Conservation (phyloP, 768 basidiomycete species). For the Tremella yokohamensis region DNA sequence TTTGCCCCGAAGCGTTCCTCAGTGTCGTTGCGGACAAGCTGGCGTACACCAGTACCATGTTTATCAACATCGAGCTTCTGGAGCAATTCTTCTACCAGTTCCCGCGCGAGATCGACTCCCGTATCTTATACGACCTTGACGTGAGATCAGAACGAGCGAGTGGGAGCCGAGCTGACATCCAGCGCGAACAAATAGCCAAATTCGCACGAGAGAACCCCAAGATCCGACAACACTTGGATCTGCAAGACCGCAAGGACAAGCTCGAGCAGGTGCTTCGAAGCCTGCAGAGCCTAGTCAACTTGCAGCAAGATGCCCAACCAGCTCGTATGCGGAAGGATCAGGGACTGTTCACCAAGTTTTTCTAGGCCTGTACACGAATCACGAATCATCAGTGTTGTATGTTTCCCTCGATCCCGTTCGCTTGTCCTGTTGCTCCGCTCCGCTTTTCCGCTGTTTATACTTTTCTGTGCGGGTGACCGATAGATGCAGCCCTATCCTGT, state of each 20-base stretch:
- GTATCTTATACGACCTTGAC: constrained; percentile 88
- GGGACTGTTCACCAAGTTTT: constrained; percentile 51
- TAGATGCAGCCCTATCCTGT: no score
- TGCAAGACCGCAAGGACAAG: constrained; percentile 96
- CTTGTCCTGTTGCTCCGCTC: no score
- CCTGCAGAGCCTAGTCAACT: constrained; percentile 79
- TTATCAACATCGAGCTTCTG: constrained; percentile 96
- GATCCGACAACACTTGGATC: constrained; percentile 79
- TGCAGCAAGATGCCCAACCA: constrained; percentile 71
- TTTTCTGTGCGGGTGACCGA: no score
- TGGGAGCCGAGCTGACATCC: background rate
- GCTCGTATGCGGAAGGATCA: constrained; percentile 6
- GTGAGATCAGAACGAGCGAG: constrained; percentile 27
- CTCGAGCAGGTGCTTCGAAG: constrained; percentile 73
- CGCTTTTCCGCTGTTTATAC: no score
- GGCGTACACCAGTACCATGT: constrained; percentile 92
- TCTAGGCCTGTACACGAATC: constrained; percentile 18
- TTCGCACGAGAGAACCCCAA: constrained; percentile 94
- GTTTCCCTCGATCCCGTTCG: no score
- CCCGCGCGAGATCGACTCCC: constrained; percentile 93
- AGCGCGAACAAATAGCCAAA: constrained; percentile 73
- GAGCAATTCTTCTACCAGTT: constrained; percentile 99
- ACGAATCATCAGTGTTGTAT: no score
- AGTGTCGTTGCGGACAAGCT: constrained; percentile 95
- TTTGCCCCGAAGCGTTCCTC: constrained; percentile 96